Evolutionary conservation across 176 grass and related monocot genomes (phyloP).

Genomic region (Lolium rigidum): DNA sequence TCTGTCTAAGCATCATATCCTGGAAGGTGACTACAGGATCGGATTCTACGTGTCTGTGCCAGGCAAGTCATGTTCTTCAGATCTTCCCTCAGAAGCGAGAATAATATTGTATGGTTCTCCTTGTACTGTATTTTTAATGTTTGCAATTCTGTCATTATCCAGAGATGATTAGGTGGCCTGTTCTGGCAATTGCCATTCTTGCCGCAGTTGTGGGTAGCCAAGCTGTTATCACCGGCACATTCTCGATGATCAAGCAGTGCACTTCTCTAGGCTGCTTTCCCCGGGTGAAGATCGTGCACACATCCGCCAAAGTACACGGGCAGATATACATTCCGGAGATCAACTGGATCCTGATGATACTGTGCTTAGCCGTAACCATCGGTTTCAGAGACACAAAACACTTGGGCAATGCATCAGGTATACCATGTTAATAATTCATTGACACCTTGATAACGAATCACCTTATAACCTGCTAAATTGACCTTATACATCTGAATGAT

Average conservation of each 20-base stretch:
- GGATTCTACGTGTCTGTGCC: conserved; percentile 99
- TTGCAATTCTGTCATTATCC: conserved; percentile 26
- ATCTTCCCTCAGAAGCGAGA: conserved; percentile 27
- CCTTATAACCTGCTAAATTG: background rate
- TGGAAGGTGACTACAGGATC: conserved; percentile 86
- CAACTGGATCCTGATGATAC: conserved; percentile 93
- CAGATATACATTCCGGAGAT: conserved; percentile 99
- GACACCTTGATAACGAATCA: background rate
- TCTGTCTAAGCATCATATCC: conserved; percentile 84
- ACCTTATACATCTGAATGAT: background rate
- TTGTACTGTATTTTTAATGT: conserved; percentile 38
- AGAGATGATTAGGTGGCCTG: conserved; percentile 90
- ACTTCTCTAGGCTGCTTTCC: conserved; percentile 97
- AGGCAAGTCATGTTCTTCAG: conserved; percentile 58
- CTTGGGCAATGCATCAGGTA: conserved; percentile 97
- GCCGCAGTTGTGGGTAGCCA: conserved; percentile 97
- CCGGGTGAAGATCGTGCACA: conserved; percentile 93
- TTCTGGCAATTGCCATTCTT: conserved; percentile 88
- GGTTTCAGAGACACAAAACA: conserved; percentile 95
- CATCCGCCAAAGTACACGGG: conserved; percentile 83
- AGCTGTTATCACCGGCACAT: conserved; percentile 92
- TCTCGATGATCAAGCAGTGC: conserved; percentile 98
- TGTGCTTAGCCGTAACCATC: conserved; percentile 88
- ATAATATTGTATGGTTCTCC: conserved; percentile 16
- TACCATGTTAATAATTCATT: background rate